These are phyloP conservation scores for Lodderomyces elongisporus DNA, from an alignment of 1,139 yeast species.

Conservation along the genomic window DNA sequence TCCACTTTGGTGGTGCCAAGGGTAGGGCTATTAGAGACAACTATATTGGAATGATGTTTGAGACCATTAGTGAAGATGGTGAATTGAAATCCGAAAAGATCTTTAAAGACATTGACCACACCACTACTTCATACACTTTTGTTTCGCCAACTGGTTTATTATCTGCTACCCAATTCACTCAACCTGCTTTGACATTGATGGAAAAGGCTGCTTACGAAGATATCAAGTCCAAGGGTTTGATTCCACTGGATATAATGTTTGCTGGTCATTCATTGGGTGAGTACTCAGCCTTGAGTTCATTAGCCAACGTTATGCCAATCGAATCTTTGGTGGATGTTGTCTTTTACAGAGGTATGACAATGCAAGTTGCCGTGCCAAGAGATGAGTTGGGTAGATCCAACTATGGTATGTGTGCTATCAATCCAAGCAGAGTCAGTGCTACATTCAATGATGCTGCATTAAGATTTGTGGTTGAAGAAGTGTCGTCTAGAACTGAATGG, in stretches of 20 bases:
- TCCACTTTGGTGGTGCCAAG: constrained; percentile 96
- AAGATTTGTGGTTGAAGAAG: constrained; percentile 90
- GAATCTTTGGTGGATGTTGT: constrained; percentile 97
- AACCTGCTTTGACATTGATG: constrained; percentile 98
- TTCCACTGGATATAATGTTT: constrained; percentile 88
- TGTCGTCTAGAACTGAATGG: constrained; percentile 81
- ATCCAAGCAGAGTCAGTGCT: constrained; percentile 87
- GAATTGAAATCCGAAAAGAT: constrained; percentile 86
- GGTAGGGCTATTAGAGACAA: constrained; percentile 94
- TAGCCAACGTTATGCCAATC: constrained; percentile 98
- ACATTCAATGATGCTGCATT: constrained; percentile 91
- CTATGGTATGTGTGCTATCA: constrained; percentile 98
- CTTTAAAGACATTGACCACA: constrained; percentile 82
- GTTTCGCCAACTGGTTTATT: constrained; percentile 90
- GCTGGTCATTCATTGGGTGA: constrained; percentile 99
- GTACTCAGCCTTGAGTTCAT: constrained; percentile 93
- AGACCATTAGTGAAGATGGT: constrained; percentile 84
- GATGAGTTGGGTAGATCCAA: constrained; percentile 92
- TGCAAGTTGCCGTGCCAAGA: constrained; percentile 99
- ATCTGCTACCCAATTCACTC: constrained; percentile 98
- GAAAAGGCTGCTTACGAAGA: constrained; percentile 99
- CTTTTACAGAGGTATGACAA: constrained; percentile 99
- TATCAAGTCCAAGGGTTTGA: constrained; percentile 91
- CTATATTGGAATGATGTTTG: constrained; percentile 96
- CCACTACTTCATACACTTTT: constrained; percentile 81